A percentile compares a stretch with the other conserved stretches of the same genome.
Conservation (phyloP, 1,284 basidiomycete genomes). For the Dichomitus squalens region DNA sequence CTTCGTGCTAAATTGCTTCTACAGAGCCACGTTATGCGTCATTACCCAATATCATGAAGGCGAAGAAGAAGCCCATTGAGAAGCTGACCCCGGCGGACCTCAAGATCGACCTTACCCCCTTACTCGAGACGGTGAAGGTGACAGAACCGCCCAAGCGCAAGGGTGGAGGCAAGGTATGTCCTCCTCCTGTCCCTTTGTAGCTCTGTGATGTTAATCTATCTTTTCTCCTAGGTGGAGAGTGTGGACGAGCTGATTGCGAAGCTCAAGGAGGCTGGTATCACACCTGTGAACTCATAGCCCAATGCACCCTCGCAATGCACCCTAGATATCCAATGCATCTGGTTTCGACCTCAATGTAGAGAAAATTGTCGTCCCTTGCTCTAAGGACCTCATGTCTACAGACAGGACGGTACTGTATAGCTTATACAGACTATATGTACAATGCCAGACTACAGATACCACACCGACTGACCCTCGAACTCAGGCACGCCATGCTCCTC, state of each 20-base stretch:
- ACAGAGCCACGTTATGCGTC: conserved; percentile 93
- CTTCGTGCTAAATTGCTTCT: neutral
- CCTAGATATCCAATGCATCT: neutral
- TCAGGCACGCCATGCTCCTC: conserved; percentile 19
- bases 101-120: conserved; percentile 79
- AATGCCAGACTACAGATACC: neutral
- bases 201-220: neutral
- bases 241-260: conserved; percentile 92
- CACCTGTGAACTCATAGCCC: conserved; percentile 41
- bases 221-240: conserved; percentile 58
- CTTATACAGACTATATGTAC: neutral
- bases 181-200: neutral
- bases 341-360: neutral
- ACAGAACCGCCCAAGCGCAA: conserved; percentile 89
- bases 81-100: conserved; percentile 84
- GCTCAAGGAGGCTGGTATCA: conserved; percentile 89
- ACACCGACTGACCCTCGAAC: neutral
- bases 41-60: conserved; percentile 96
- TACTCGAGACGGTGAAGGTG: conserved; percentile 90
- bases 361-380: no score
- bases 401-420: neutral
- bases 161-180: conserved; percentile 86
- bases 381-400: no score
- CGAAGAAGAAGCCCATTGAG: conserved; percentile 97
- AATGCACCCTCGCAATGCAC: neutral